Conservation (phyloP, 2,329 filamentous ascomycete genomes). For the Xylariaceae sp. region DNA sequence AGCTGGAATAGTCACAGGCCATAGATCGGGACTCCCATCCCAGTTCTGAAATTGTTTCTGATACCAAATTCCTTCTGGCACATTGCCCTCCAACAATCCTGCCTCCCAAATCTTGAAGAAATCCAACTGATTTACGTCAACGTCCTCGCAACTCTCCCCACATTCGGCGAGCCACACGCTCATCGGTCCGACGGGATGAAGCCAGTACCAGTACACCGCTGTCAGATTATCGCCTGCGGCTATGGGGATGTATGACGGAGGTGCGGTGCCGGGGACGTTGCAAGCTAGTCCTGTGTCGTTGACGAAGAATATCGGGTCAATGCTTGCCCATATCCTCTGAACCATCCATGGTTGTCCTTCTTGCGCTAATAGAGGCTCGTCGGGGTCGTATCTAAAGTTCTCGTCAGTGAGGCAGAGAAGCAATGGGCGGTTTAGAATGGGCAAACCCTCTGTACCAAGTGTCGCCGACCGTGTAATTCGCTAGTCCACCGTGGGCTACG, state of each 20-base stretch:
- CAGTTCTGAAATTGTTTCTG: slow-evolving; percentile 39
- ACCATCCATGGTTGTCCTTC: slow-evolving; percentile 38
- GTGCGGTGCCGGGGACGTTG: slow-evolving; percentile 35
- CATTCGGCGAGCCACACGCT: slow-evolving; percentile 38
- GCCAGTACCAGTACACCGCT: slow-evolving; percentile 42
- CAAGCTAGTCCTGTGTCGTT: slow-evolving; percentile 35
- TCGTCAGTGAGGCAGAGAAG: not conserved
- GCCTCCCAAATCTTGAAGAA: slow-evolving; percentile 43
- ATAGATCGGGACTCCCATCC: slow-evolving; percentile 38
- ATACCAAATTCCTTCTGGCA: slow-evolving; percentile 38
- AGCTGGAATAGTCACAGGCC: slow-evolving; percentile 45
- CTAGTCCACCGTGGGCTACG: slow-evolving; percentile 37
- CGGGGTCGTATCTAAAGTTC: slow-evolving; percentile 34
- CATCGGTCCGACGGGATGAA: slow-evolving; percentile 42
- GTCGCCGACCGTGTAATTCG: slow-evolving; percentile 41
- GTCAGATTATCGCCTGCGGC: slow-evolving; percentile 36
- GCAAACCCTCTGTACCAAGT: slow-evolving; percentile 40
- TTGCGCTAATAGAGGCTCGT: slow-evolving; percentile 30
- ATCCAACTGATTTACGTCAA: slow-evolving; percentile 31
- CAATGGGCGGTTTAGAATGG: not conserved
- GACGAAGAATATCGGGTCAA: slow-evolving; percentile 38
- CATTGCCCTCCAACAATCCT: slow-evolving; percentile 33
- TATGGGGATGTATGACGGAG: slow-evolving; percentile 38
- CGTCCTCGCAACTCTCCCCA: slow-evolving; percentile 29
- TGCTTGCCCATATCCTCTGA: slow-evolving; percentile 37